Conservation (phyloP, 495 filamentous ascomycete species). For the Tuber calosporum region DNA sequence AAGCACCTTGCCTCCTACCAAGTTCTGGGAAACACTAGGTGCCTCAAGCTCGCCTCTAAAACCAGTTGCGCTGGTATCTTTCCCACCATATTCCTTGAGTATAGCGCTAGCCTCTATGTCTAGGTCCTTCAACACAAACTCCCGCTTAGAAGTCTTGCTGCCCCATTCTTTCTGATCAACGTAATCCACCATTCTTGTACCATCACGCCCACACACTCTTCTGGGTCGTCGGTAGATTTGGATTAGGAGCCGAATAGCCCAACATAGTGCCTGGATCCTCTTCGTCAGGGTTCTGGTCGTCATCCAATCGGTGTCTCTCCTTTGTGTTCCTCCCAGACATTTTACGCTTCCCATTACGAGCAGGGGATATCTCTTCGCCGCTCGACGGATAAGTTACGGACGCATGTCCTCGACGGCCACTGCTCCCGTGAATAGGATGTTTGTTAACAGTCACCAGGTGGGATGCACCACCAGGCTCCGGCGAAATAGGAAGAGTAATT, state of each 20-base stretch:
- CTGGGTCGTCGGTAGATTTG: conserved; percentile 48
- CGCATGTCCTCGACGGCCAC: conserved; percentile 65
- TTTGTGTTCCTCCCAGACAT: conserved; percentile 76
- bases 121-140: conserved; percentile 88
- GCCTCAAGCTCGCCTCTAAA: conserved; percentile 50
- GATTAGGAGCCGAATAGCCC: conserved; percentile 71
- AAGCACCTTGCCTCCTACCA: conserved; percentile 86
- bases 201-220: conserved; percentile 43
- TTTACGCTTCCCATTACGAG: conserved; percentile 51
- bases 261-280: conserved; percentile 64
- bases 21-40: conserved; percentile 74
- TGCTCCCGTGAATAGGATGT: conserved; percentile 62
- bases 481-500: conserved; percentile 58
- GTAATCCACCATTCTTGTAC: conserved; percentile 53
- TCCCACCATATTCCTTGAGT: conserved; percentile 61
- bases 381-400: conserved; percentile 66
- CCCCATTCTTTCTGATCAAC: conserved; percentile 77
- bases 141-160: conserved; percentile 71
- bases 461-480: conserved; percentile 49
- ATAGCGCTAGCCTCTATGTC: conserved; percentile 91
- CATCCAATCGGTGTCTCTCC: conserved; percentile 84
- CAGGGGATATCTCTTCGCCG: conserved; percentile 63
- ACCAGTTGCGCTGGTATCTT: conserved; percentile 46
- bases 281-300: conserved; percentile 78
- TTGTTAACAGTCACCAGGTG: conserved; percentile 65